Evolutionary conservation across 345 rosid genomes (phyloP), one percentile per base, ranked within the genome.

Genomic region (Arabis hirsuta): DNA sequence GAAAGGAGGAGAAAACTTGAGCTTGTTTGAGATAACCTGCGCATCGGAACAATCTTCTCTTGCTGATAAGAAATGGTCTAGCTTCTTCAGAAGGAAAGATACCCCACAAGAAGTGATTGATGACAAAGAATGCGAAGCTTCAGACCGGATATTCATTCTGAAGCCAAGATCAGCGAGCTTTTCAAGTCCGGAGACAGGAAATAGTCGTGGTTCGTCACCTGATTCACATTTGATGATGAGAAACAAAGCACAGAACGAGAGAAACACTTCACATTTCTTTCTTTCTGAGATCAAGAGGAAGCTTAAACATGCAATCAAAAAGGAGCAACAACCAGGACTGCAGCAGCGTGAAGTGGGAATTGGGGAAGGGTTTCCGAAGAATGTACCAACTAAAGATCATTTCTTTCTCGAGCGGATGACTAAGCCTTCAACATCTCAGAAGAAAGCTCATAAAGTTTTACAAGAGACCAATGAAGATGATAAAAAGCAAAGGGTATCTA

Each of bases 361-460:
- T 74, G 77, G 77, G 73, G 92, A 87, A 76, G 83, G 74, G 68
- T 50, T 63, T 74, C 89, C 85, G 16, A 81, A 74, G 65, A 86
- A 61, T 54, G 86, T 88, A 67, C 85, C 88, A 4, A 82, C 79
- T 36, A 95, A 91, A 87, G 97, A 95, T 57, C 99, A 85, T 64
- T 91, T 95, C 84, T 95, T 84, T 69, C 76, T 88, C 38, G 98
- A 95, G 85, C 88, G 83, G 82, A 83, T 90, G 71, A 79, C 88
- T 14, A 86, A 79, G 83, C 88, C 88, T 69, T 78, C 85, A 57
- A 42, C n/a, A 16, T 63, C 78, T 27, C 72, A 63, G 73, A 82
- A 77, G 52, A 85, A 80, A 67, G 71, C 74, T 71, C 85, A 82
- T 45, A 84, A 78, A 20, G 67, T 55, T 55, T 42, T 13, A n/a